A percentile compares a stretch with the other conserved stretches of the same genome.
These are phyloP conservation scores for Ophiocordyceps robertsii DNA, from an alignment of 2,329 filamentous ascomycete genomes.

Conservation along the genomic window DNA sequence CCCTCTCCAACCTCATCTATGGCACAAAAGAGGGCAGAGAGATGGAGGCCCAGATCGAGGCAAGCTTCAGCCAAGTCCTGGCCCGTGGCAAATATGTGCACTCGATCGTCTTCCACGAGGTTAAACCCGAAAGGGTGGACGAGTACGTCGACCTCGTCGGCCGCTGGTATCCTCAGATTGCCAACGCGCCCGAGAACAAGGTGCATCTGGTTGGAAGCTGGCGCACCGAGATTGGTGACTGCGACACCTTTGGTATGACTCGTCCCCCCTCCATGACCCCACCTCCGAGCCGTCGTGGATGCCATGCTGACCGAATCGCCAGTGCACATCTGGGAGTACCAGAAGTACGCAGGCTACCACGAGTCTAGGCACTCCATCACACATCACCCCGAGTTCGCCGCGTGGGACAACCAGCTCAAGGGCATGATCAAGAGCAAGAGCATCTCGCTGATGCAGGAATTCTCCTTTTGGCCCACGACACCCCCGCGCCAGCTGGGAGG, in stretches of 20 bases:
- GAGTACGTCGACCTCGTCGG: conserved; percentile 88
- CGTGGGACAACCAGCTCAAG: conserved; percentile 76
- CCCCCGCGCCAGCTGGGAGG: conserved; percentile 81
- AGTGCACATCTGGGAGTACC: conserved; percentile 99
- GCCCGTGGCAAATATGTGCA: conserved; percentile 97
- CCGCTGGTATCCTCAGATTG: conserved; percentile 85
- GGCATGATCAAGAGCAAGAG: conserved; percentile 73
- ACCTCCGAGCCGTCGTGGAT: neutral
- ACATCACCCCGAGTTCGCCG: conserved; percentile 67
- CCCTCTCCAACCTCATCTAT: conserved; percentile 82
- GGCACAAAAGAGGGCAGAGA: conserved; percentile 91
- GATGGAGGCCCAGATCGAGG: conserved; percentile 89
- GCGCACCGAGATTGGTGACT: conserved; percentile 95
- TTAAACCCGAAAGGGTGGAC: conserved; percentile 89
- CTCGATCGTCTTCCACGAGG: conserved; percentile 91
- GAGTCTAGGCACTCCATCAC: conserved; percentile 78
- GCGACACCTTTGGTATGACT: conserved; percentile 79
- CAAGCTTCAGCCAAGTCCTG: conserved; percentile 88
- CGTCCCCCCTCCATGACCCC: neutral
- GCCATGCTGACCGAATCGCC: conserved; percentile 6
- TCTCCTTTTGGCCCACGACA: conserved; percentile 97
- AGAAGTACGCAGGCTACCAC: conserved; percentile 93
- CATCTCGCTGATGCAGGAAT: conserved; percentile 95
- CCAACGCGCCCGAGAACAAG: conserved; percentile 72
- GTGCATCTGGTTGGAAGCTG: conserved; percentile 95